Base-by-base conservation (phyloP, 108 stramenopile species). In the Fragilaria crotonensis region DNA sequence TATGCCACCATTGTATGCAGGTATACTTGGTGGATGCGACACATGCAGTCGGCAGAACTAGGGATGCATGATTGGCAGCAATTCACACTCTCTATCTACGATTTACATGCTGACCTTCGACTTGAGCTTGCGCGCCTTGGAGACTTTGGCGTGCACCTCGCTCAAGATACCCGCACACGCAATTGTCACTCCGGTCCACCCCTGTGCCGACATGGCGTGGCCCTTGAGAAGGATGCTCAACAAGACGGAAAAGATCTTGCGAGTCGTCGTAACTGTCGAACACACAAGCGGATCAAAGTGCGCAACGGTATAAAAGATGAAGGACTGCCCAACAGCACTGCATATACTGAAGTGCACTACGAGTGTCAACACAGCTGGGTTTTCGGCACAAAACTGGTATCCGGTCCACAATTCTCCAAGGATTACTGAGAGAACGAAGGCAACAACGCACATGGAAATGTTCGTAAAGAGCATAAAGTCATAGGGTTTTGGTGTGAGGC, bases 181-280 rank as follows among this genome's bases (percentile, higher is more conserved):
- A 21, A 91, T 52, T 17, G 60, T 36, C 44, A 94, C 63, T 25
- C 86, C 87, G 50, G 66, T 31, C 79, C 81, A 90, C 20, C 83
- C 87, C 23, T 64, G 57, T 28, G 25, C 29, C 45, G 60, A 71
- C 19, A 94, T 48, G 18, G 49, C 25, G 72, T 94, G 87, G 14
- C 85, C 89, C 49, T 89, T 84, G 50, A 75, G 56, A 21, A 87
- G 52, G 23, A 89, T 74, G 49, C 84, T 85, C 53, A 90, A 67
- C 5, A 97, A 33, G 21, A 97, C 88, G 0, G 90, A 84, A 54
- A 95, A 87, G 53, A 97, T 93, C 66, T 97, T 97, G 54, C 96
- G 78, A 9, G 94, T 95, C 2, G 96, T 97, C 21, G 96, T 97
- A 29, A 97, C 79, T 3, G 96, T 97, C 23, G 91, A 84, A 67